These are phyloP conservation scores for Gaultheria prostrata DNA, from an alignment of 148 eudicot species.

Conservation along the genomic window DNA sequence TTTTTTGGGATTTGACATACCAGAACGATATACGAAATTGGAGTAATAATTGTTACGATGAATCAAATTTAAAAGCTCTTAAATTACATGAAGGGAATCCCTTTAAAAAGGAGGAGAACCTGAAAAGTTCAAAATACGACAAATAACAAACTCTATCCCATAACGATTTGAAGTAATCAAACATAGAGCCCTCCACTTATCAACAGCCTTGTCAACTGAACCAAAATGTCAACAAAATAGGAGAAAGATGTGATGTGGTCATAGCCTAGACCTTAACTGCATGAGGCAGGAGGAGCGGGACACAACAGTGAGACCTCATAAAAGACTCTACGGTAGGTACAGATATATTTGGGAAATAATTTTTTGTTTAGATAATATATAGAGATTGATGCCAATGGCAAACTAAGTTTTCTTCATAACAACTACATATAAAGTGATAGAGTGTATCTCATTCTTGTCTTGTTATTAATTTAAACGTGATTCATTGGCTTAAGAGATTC, in stretches of 20 bases:
- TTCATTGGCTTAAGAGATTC: neutral
- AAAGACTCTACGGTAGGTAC: neutral
- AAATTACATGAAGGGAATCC: neutral
- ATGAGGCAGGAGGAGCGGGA: neutral
- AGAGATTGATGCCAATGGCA: neutral
- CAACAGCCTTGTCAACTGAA: neutral
- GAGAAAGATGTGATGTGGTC: neutral
- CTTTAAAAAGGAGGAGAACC: conserved; percentile 2
- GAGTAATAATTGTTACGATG: neutral
- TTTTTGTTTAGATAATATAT: neutral
- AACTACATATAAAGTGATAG: neutral
- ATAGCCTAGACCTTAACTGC: neutral
- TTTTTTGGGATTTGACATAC: neutral
- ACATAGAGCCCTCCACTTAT: neutral
- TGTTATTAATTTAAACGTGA: neutral
- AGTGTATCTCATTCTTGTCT: neutral
- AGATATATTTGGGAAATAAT: neutral
- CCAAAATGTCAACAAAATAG: neutral
- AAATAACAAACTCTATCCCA: neutral
- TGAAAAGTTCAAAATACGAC: neutral
- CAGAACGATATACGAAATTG: neutral
- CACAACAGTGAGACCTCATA: neutral
- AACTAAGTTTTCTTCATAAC: neutral
- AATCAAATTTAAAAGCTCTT: neutral
- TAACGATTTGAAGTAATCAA: neutral